A percentile compares a stretch with the other conserved stretches of the same genome.
Evolutionary conservation across 306 rosid genomes (phyloP).

Genomic region (Malus asiatica): DNA sequence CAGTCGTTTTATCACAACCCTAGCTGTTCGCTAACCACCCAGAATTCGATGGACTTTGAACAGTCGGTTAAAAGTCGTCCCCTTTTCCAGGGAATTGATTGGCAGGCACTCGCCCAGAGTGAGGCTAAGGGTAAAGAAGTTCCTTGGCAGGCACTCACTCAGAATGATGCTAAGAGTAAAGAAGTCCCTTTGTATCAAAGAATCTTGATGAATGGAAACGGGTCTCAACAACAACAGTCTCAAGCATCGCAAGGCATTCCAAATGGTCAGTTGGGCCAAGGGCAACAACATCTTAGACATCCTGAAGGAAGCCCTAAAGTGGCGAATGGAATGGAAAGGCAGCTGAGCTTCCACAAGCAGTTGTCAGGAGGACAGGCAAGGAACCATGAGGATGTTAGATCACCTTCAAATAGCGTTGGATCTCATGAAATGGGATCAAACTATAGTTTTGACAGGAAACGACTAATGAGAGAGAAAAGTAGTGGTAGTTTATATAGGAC

Average conservation of each 20-base stretch:
- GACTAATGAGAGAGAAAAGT: slow-evolving; percentile 53
- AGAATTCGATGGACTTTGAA: slow-evolving; percentile 77
- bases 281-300: slow-evolving; percentile 54
- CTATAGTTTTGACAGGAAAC: slow-evolving; percentile 68
- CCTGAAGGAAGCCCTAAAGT: slow-evolving; percentile 74
- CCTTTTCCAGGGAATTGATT: slow-evolving; percentile 83
- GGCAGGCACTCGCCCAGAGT: slow-evolving; percentile 77
- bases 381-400: slow-evolving; percentile 69
- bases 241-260: slow-evolving; percentile 54
- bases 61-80: slow-evolving; percentile 95
- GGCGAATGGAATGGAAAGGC: slow-evolving; percentile 68
- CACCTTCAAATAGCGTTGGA: slow-evolving; percentile 78
- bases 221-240: slow-evolving; percentile 57
- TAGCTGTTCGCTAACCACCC: slow-evolving; percentile 88
- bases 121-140: slow-evolving; percentile 71
- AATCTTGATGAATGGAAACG: slow-evolving; percentile 49
- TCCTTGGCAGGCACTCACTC: slow-evolving; percentile 73
- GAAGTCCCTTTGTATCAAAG: slow-evolving; percentile 64
- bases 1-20: slow-evolving; percentile 92
- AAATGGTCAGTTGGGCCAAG: slow-evolving; percentile 59
- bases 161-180: slow-evolving; percentile 64
- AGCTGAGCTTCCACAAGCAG: slow-evolving; percentile 82
- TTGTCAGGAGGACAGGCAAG: slow-evolving; percentile 62
- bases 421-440: slow-evolving; percentile 84
- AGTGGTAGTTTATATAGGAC: slow-evolving; percentile 65